A percentile compares a stretch with the other conserved stretches of the same genome.
These are phyloP conservation scores for Corynespora cassiicola DNA, from an alignment of 2,329 filamentous ascomycete species.

Conservation along the genomic window DNA sequence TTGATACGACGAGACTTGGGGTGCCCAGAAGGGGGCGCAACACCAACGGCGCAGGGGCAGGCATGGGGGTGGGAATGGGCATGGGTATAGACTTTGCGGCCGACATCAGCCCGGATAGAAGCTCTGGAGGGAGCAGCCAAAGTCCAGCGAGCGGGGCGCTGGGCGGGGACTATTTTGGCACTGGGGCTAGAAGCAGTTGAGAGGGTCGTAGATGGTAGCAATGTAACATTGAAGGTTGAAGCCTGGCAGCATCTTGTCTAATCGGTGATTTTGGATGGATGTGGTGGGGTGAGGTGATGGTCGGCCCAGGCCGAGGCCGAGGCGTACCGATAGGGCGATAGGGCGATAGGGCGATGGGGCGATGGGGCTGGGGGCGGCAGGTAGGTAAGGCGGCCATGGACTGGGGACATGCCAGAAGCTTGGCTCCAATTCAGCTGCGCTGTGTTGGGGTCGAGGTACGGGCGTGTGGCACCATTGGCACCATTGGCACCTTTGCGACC, in stretches of 20 bases:
- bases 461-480: too few species aligned
- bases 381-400: neutral
- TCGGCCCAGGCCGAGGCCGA: too few species aligned
- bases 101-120: conserved; percentile 6
- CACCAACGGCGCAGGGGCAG: too few species aligned
- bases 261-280: too few species aligned
- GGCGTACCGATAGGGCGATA: too few species aligned
- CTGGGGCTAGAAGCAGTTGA: too few species aligned
- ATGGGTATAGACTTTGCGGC: conserved; percentile 21
- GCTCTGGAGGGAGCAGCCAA: conserved; percentile 10
- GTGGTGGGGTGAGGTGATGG: too few species aligned
- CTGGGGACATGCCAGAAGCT: neutral
- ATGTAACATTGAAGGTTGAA: too few species aligned
- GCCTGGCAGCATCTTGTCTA: too few species aligned
- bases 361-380: conserved; percentile 1
- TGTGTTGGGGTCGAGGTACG: neutral
- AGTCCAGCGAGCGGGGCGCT: conserved; percentile 12
- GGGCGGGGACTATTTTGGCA: conserved; percentile 17
- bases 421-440: neutral
- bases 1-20: conserved; percentile 34
- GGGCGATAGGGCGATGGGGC: neutral
- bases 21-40: conserved; percentile 31
- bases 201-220: too few species aligned
- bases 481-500: too few species aligned
- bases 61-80: conserved; percentile 16